Base-by-base conservation (phyloP, 805 yeast genomes). In the Alloascoidea africana region DNA sequence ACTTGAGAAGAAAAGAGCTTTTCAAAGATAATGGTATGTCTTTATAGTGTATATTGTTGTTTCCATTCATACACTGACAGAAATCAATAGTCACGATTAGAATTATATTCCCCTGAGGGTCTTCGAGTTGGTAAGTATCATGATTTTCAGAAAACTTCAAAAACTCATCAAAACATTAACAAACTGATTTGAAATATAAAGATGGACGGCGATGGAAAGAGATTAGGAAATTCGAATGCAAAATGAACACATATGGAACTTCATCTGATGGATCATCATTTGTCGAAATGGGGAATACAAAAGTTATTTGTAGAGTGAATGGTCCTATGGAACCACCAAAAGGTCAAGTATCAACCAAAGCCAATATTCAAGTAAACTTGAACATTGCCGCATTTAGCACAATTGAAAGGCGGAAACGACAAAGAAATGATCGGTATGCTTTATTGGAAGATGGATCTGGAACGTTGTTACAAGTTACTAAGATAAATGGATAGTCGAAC, bases 151-250 rank as follows among this genome's bases (percentile, higher is more conserved):
- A 8, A 15, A 32, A 32, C 8, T 8, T 14, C 11, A 8, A 32
- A 8, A 14, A 8, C 34, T 11, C 34, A 8, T 32, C 13, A 32
- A 32, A n/a, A n/a, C n/a, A n/a, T n/a, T n/a, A n/a, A n/a, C n/a
- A n/a, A n/a, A n/a, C n/a, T n/a, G n/a, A 4, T n/a, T 13, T 32
- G 8, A 16, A 19, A 16, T 14, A n/a, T 4, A 6, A 41, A 11
- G 97, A 91, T 54, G 98, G 98, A 2, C 73, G 98, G 48, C 68
- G 98, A 44, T 86, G 91, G 86, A 85, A 89, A 50, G 98, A 91
- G 55, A 66, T 87, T 34, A 75, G 97, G 36, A 68, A 76, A 18
- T 83, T 91, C 50, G 73, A 72, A 30, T 82, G 94, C 52, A 70
- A 74, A 14, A 74, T 84, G 38, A 85, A 85, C 50, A 86, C 97